phyloP scores from a whole-genome alignment of 2,329 filamentous ascomycete genomes.

The Geoglossum cookeanum region DNA sequence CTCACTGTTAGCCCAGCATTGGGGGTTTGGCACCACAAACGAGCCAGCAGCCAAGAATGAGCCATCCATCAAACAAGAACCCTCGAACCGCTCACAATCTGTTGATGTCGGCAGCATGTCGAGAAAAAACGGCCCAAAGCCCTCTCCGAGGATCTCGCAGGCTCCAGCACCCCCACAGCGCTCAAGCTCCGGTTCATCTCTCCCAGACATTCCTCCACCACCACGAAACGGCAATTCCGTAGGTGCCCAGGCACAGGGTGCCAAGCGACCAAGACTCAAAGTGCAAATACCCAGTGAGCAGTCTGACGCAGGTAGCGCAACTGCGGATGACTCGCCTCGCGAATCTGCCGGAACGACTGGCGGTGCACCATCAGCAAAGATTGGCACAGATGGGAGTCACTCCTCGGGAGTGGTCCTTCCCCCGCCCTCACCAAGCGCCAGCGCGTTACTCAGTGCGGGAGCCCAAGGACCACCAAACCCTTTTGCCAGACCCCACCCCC shows the following conservation, averaged over 20 bases:
- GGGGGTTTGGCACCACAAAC: slow-evolving; percentile 32
- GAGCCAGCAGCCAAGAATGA: slow-evolving; percentile 21
- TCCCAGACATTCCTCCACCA: slow-evolving; percentile 32
- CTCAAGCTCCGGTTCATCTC: neutral
- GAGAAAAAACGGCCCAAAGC: slow-evolving; percentile 35
- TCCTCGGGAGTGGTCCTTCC: slow-evolving; percentile 62
- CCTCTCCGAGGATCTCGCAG: slow-evolving; percentile 13
- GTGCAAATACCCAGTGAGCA: slow-evolving; percentile 88
- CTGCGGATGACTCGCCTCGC: slow-evolving; percentile 27
- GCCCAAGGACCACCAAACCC: slow-evolving; percentile 87
- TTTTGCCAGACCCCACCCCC: slow-evolving; percentile 72
- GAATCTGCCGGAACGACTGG: slow-evolving; percentile 13
- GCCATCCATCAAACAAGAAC: slow-evolving; percentile 23
- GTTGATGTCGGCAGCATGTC: slow-evolving; percentile 41
- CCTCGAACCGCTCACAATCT: slow-evolving; percentile 38
- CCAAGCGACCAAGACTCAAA: slow-evolving; percentile 64
- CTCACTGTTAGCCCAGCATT: slow-evolving; percentile 73
- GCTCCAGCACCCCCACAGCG: neutral
- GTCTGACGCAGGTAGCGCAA: slow-evolving; percentile 58
- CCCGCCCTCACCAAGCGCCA: slow-evolving; percentile 78
- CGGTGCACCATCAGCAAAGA: neutral
- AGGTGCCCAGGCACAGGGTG: slow-evolving; percentile 17
- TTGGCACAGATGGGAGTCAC: slow-evolving; percentile 25
- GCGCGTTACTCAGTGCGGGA: slow-evolving; percentile 70
- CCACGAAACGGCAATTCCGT: slow-evolving; percentile 54